Evolutionary conservation across 2,329 filamentous ascomycete genomes (phyloP).

Genomic region (Colletotrichum viniferum): DNA sequence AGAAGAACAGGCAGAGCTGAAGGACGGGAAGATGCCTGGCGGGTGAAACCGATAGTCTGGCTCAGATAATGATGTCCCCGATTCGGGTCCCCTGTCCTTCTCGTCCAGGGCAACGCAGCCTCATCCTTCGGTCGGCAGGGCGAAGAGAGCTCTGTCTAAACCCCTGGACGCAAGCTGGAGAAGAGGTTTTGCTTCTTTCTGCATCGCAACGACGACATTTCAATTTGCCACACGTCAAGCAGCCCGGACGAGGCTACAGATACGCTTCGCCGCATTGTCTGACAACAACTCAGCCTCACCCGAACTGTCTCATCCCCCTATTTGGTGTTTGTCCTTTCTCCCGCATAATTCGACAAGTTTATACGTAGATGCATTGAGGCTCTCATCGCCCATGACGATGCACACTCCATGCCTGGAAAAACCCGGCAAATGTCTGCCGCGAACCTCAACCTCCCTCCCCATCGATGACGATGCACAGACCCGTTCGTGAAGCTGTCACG

Average conservation of each 20-base stretch:
- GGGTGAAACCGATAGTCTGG: slow-evolving; percentile 2
- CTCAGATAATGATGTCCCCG: background rate
- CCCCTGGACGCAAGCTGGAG: background rate
- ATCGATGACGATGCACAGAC: background rate
- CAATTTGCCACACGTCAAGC: slow-evolving; percentile 16
- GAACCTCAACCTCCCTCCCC: background rate
- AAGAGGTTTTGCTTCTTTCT: background rate
- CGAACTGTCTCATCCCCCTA: background rate
- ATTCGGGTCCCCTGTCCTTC: background rate
- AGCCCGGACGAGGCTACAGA: background rate
- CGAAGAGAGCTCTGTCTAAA: background rate
- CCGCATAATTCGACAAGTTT: background rate
- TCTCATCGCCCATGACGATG: background rate
- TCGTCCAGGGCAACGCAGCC: background rate
- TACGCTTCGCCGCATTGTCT: background rate
- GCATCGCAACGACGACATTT: background rate
- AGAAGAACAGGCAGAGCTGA: background rate
- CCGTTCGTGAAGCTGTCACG: background rate
- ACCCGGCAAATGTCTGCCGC: background rate
- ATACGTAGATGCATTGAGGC: background rate
- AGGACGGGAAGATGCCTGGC: background rate
- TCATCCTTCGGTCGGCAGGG: background rate
- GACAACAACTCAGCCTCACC: background rate
- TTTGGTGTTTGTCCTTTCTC: background rate
- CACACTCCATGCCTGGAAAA: background rate